A percentile compares a stretch with the other conserved stretches of the same genome.
Conservation (phyloP, 2,329 filamentous ascomycete species). For the Orbilia blumenaviensis region DNA sequence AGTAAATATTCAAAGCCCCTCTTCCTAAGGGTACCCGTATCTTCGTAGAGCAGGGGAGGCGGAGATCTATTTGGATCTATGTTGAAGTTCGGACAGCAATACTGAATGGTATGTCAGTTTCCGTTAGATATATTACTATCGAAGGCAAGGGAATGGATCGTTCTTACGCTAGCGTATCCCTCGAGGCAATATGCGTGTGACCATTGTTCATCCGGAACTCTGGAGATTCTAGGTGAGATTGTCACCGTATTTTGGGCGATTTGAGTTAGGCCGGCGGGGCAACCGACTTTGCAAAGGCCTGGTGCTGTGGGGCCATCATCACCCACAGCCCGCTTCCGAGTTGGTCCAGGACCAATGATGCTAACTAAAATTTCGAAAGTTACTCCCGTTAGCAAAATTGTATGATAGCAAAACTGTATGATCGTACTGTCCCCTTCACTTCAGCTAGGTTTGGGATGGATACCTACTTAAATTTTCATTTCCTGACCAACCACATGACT, state of each 20-base stretch:
- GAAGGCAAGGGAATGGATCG: neutral
- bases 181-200: slow-evolving; percentile 12
- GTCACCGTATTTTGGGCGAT: slow-evolving; percentile 17
- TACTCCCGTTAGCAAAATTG: neutral
- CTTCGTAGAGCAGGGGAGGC: neutral
- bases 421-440: no score
- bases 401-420: no score
- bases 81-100: neutral
- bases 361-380: neutral
- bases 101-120: neutral
- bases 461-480: neutral
- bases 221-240: neutral
- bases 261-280: neutral
- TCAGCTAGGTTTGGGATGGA: neutral
- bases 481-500: slow-evolving; percentile 12
- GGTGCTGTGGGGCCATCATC: neutral
- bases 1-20: neutral
- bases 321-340: neutral
- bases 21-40: neutral
- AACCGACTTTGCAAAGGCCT: slow-evolving; percentile 11
- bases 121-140: neutral
- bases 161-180: slow-evolving; percentile 28
- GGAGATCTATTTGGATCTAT: neutral
- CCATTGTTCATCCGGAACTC: slow-evolving; percentile 7
- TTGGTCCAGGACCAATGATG: neutral